Percentiles rank a stretch among this genome's conserved stretches.
These are phyloP conservation scores for Penicillium griseofulvum DNA, from an alignment of 2,329 filamentous ascomycete species.

Conservation along the genomic window DNA sequence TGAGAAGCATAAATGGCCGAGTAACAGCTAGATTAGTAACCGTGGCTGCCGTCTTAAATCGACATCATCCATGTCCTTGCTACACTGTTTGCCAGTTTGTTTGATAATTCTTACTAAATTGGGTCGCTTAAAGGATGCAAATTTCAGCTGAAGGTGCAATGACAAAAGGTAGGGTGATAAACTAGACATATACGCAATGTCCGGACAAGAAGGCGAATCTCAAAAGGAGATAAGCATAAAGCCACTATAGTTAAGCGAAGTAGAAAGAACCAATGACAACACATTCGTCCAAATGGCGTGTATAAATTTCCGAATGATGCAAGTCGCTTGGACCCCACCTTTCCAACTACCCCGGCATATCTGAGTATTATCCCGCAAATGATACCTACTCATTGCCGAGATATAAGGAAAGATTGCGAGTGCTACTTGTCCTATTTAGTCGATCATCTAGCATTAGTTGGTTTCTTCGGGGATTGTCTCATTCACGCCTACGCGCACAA, in stretches of 20 bases:
- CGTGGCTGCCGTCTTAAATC: no score
- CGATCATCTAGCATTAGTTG: not conserved
- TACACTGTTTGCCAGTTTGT: no score
- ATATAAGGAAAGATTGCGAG: no score
- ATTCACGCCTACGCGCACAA: not conserved
- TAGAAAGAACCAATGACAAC: not conserved
- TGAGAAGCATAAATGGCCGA: no score
- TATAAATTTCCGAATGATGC: not conserved
- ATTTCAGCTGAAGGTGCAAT: no score
- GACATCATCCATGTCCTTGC: no score
- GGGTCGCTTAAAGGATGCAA: no score
- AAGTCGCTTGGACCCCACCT: slow-evolving; percentile 1
- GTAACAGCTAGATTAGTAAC: no score
- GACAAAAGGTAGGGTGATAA: no score
- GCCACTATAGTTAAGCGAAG: not conserved
- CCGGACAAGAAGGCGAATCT: not conserved
- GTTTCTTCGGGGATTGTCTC: not conserved
- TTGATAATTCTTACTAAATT: no score
- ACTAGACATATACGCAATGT: no score
- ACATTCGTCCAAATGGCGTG: not conserved
- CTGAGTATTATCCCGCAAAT: not conserved
- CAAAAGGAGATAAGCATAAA: not conserved
- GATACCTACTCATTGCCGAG: not conserved
- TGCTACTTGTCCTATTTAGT: not conserved
- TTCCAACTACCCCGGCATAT: not conserved